These are phyloP conservation scores for Zygoascus biomembranicola DNA, from an alignment of 805 yeast species.

Conservation along the genomic window DNA sequence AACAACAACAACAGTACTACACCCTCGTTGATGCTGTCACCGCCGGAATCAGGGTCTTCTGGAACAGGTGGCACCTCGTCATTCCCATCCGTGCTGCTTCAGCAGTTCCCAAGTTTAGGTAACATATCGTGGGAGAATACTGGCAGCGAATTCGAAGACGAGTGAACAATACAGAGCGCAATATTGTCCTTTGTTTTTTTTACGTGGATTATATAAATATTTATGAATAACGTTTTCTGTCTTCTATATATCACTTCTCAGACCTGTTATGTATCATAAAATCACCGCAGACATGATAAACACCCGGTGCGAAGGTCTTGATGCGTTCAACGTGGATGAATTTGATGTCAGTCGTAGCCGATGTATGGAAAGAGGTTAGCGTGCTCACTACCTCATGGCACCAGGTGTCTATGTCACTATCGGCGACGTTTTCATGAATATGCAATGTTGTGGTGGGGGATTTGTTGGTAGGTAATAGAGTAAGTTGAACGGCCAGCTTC, in stretches of 20 bases:
- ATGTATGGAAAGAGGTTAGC: constrained; percentile 2
- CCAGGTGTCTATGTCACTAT: constrained; percentile 33
- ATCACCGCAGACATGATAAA: constrained; percentile 67
- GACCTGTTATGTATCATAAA: constrained; percentile 11
- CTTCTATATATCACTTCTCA: not conserved
- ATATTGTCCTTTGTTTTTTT: not conserved
- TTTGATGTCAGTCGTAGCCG: not conserved
- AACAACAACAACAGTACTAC: constrained; percentile 7
- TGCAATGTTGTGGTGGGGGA: constrained; percentile 32
- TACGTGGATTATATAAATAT: not conserved
- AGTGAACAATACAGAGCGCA: not conserved
- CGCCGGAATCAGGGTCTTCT: constrained; percentile 8
- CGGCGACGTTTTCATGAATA: constrained; percentile 67
- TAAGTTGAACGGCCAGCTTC: constrained; percentile 34
- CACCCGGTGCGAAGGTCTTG: constrained; percentile 82
- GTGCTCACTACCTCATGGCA: constrained; percentile 13
- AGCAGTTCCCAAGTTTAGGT: constrained; percentile 18
- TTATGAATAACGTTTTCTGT: not conserved
- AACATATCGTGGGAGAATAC: constrained; percentile 3
- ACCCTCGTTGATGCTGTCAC: constrained; percentile 15
- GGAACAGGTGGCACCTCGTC: constrained; percentile 1
- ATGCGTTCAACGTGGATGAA: constrained; percentile 49
- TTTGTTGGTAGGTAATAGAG: constrained; percentile 3
- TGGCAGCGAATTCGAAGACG: constrained; percentile 7
- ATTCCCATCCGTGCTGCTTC: constrained; percentile 17